These are phyloP conservation scores for Gaertneriomyces semiglobifer DNA, from an alignment of 192 early-diverging fungal genomes.

Conservation along the genomic window DNA sequence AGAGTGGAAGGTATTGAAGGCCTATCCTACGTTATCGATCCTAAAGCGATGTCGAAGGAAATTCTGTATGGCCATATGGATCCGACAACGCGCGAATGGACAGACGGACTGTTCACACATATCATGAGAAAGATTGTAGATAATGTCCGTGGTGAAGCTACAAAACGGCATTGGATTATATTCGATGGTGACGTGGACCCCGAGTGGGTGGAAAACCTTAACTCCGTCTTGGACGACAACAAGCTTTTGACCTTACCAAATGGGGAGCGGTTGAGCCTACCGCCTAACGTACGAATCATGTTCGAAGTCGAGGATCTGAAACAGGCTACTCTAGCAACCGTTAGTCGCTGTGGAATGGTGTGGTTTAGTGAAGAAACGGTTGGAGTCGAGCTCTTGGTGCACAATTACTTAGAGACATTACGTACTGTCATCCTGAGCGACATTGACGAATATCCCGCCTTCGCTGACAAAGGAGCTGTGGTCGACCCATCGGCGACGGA, in stretches of 20 bases:
- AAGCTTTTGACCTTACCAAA: constrained; percentile 95
- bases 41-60: constrained; percentile 97
- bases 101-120: constrained; percentile 97
- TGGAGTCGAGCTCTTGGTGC: constrained; percentile 69
- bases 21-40: constrained; percentile 91
- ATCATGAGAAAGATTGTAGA: constrained; percentile 97
- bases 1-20: constrained; percentile 87
- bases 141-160: constrained; percentile 92
- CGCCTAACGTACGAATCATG: constrained; percentile 95
- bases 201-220: constrained; percentile 99
- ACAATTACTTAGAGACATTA: constrained; percentile 80
- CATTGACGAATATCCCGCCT: constrained; percentile 63
- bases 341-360: constrained; percentile 99
- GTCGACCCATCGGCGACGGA: constrained; percentile 33
- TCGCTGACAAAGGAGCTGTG: constrained; percentile 28
- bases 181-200: constrained; percentile 99
- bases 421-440: constrained; percentile 74
- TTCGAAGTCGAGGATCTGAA: constrained; percentile 99
- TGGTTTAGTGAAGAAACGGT: constrained; percentile 97
- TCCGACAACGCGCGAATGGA: constrained; percentile 98
- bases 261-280: constrained; percentile 93
- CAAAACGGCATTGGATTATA: constrained; percentile 97
- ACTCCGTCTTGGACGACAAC: constrained; percentile 97
- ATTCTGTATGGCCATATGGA: constrained; percentile 94
- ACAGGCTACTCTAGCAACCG: constrained; percentile 96